Base-by-base conservation (phyloP, 805 yeast genomes). In the Danielia reshetovae region DNA sequence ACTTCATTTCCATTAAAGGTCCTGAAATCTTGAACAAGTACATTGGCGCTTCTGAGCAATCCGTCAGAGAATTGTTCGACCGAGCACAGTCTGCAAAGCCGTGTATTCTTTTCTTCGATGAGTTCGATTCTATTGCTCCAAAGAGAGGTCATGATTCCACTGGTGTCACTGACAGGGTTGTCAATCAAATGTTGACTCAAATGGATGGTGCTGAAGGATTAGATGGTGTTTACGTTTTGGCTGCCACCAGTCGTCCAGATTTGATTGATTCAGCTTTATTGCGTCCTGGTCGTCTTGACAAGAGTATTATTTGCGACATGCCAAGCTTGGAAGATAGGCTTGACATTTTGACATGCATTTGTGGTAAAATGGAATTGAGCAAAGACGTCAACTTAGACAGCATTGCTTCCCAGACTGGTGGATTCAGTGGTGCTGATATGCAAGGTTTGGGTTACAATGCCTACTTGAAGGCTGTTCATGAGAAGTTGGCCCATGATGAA, bases 121-220 rank as follows among this genome's bases (percentile, higher is more conserved):
- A 90, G 54, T 89, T 90, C 57, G 97, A 90, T 49, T 88, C 97
- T 0, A 87, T 93, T 52, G 97, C 97, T 0, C 97, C 97, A 1
- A 89, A 89, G 56, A 81, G 97, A 71, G 97, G 97, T 2, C 97
- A 89, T 52, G 98, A 90, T 55, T 85, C 95, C 1, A 89, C 97
- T 0, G 97, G 97, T 37, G 97, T 93, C 4, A 93, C 97, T 3
- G 98, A 93, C 57, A 74, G 98, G 49, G 96, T 93, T 26, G 98
- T 93, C 17, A 93, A 93, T 60, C 98, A 93, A 55, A 76, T 93
- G 77, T 73, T 93, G 50, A 93, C 98, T 0, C 97, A 93, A 56
- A 89, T 93, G 96, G 98, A 93, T 59, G 98, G 98, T 64, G 97
- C 97, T 1, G 97, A 93, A 58, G 97, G 97, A 0, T 67, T 89